Conservation (phyloP, 208 protist species). For the Sergeia podlipaevii region DNA sequence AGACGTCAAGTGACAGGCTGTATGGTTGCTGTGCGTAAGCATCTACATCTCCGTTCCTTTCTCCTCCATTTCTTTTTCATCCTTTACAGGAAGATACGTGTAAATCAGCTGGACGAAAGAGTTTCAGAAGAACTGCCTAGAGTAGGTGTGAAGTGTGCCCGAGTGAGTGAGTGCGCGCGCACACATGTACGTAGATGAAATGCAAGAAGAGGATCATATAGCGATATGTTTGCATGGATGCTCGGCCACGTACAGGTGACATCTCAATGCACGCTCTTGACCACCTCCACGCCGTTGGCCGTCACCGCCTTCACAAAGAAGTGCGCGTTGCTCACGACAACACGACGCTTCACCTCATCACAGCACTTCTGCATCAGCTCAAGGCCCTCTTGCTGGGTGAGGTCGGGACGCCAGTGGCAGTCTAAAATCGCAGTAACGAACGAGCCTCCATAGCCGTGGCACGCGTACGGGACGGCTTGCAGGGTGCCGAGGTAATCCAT, state of each 20-base stretch:
- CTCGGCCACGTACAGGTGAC: too few species aligned
- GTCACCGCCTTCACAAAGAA: constrained; percentile 94
- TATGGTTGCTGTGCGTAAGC: neutral
- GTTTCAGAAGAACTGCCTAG: too few species aligned
- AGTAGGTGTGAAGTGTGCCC: too few species aligned
- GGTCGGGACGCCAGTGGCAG: constrained; percentile 84
- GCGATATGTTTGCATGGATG: too few species aligned
- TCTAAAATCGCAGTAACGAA: constrained; percentile 92
- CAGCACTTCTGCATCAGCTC: constrained; percentile 94
- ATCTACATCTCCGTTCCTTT: neutral
- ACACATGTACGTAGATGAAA: too few species aligned
- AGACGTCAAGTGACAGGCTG: constrained; percentile 9
- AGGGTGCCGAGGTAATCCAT: constrained; percentile 94
- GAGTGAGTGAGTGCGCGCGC: too few species aligned
- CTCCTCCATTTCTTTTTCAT: constrained; percentile 3
- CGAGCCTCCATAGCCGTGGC: constrained; percentile 92
- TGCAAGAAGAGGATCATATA: too few species aligned
- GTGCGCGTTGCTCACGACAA: constrained; percentile 82
- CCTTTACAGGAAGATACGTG: too few species aligned
- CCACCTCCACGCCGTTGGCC: constrained; percentile 74
- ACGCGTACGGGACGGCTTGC: constrained; percentile 88
- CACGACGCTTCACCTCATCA: constrained; percentile 85
- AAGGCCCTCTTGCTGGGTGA: constrained; percentile 88
- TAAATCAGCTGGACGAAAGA: too few species aligned
- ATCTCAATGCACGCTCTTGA: constrained; percentile 59